Percentiles rank a stretch among this genome's conserved stretches.
These are phyloP conservation scores for Diaporthe australafricana DNA, from an alignment of 2,329 filamentous ascomycete genomes.

Conservation along the genomic window DNA sequence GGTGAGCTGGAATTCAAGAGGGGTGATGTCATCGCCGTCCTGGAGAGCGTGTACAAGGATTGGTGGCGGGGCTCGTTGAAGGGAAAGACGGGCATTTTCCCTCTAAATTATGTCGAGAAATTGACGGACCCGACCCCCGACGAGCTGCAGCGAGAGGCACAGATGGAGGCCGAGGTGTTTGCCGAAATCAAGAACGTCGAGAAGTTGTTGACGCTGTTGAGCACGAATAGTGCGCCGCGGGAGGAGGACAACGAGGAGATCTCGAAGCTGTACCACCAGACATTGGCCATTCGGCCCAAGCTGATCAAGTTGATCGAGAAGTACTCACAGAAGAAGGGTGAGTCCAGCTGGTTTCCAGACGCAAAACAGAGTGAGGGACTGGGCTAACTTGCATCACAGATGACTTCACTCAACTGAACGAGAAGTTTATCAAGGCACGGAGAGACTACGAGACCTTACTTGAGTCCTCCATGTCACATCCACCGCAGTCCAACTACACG, in stretches of 20 bases:
- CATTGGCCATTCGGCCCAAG: conserved; percentile 93
- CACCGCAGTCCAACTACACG: conserved; percentile 82
- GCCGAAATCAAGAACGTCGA: conserved; percentile 74
- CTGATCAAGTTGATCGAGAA: conserved; percentile 98
- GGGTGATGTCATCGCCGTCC: conserved; percentile 95
- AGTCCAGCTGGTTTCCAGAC: conserved; percentile 16
- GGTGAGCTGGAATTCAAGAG: conserved; percentile 97
- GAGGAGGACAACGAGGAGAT: conserved; percentile 98
- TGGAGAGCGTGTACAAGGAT: conserved; percentile 98
- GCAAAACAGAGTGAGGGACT: too few relatives aligned
- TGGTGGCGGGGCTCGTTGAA: conserved; percentile 98
- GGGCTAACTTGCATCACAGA: conserved; percentile 64
- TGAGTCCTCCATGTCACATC: conserved; percentile 95
- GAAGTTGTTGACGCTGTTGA: conserved; percentile 86
- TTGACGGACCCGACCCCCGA: conserved; percentile 93
- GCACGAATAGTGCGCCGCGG: conserved; percentile 82
- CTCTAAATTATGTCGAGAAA: conserved; percentile 98
- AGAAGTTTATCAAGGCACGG: conserved; percentile 99
- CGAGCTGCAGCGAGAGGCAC: conserved; percentile 92
- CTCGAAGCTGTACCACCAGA: conserved; percentile 92
- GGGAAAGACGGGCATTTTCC: conserved; percentile 97
- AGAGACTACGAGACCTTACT: conserved; percentile 96
- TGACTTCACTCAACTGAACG: conserved; percentile 97
- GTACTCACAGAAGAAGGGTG: conserved; percentile 99
- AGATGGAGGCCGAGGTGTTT: conserved; percentile 85